Evolutionary conservation across 2,329 filamentous ascomycete species (phyloP), one percentile per base, ranked within the genome.

Genomic region (Penicillium sp.): DNA sequence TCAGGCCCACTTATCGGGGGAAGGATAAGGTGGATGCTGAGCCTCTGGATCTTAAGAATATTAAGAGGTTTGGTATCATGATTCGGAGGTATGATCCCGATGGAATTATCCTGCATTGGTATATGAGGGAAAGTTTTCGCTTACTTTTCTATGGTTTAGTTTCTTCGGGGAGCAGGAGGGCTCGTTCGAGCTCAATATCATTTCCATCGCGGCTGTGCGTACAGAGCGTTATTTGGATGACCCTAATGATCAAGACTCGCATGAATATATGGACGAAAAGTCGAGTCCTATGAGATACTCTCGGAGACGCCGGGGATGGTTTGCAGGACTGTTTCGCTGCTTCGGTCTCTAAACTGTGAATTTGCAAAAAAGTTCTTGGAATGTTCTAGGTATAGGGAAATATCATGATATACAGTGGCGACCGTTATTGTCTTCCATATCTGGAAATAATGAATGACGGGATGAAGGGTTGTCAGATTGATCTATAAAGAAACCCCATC

Each of bases 81-180:
- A 89, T 89, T 80, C 78, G 91, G 69, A 94, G 90, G 90, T 91
- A 72, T 54, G 77, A 59, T 3, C 36, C 16, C 2, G 14, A 34
- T 11, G 18, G 21, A 3, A 44, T 11, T 45, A 40, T 21, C 26
- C 45, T 45, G 40, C 28, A 36, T 47, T 50, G 23, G 36, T 23
- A n/a, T 16, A 19, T 18, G 26, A 26, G 13, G 26, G 24, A 33
- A 10, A 33, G 5, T 16, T 11, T 8, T 36, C 23, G 26, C 45
- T 65, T 13, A 60, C 52, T 62, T 39, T 61, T 59, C 21, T 55
- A 53, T 19, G 18, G 3, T 14, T 26, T 61, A 91, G 89, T 71
- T 92, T 91, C 77, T 92, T 92, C 62, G 89, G 87, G 8, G 74
- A 81, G 0, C 89, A 92, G 71, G 78, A 89, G 58, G 90, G 90